These are phyloP conservation scores for Chlorella ohadii DNA, from an alignment of 139 green algal genomes.

Conservation along the genomic window DNA sequence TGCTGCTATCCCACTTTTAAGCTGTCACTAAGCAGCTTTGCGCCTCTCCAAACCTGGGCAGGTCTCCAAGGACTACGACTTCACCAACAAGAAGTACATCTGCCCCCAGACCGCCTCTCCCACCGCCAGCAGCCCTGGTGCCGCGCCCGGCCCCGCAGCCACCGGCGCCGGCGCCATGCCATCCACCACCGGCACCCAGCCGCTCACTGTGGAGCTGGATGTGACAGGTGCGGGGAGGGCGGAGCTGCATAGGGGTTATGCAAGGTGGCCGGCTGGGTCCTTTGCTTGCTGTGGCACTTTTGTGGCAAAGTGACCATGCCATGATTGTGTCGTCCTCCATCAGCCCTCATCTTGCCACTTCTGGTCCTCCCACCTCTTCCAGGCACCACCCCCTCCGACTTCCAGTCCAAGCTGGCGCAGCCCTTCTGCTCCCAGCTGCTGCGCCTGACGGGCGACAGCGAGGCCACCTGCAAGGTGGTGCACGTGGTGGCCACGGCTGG, in stretches of 20 bases:
- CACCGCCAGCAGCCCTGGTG: background rate
- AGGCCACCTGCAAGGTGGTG: conserved; percentile 31
- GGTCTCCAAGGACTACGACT: conserved; percentile 16
- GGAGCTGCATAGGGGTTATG: too few species aligned
- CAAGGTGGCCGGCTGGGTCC: too few species aligned
- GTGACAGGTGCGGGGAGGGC: background rate
- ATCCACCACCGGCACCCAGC: background rate
- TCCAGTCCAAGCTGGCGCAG: background rate
- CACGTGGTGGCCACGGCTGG: background rate
- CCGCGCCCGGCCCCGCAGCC: background rate
- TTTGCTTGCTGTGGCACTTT: too few species aligned
- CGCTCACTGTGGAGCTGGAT: conserved; percentile 20
- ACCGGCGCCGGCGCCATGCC: background rate
- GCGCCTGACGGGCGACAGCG: conserved; percentile 23
- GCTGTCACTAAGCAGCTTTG: background rate
- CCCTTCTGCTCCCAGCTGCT: conserved; percentile 27
- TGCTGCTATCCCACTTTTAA: too few species aligned
- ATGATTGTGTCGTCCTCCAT: too few species aligned
- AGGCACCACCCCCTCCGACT: conserved; percentile 16
- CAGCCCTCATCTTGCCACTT: too few species aligned
- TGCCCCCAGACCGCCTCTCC: conserved; percentile 1
- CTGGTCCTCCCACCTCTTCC: too few species aligned
- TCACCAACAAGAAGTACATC: conserved; percentile 18
- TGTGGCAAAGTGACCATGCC: too few species aligned
- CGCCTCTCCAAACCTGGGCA: background rate